Evolutionary conservation across 495 filamentous ascomycete species (phyloP).

Genomic region (Hypomontagnella submonticulosa): DNA sequence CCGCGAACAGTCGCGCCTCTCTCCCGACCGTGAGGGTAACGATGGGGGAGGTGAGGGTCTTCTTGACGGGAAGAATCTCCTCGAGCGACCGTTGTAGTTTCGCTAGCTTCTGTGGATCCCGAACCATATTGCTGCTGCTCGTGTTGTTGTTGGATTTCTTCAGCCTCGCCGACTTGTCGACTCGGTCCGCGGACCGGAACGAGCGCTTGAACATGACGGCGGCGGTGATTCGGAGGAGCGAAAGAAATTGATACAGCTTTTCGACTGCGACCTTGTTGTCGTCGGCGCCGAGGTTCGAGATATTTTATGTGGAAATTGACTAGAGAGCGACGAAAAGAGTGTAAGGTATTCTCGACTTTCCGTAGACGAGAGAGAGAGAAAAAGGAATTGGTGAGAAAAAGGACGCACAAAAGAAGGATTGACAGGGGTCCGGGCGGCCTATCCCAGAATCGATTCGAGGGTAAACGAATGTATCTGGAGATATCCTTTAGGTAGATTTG

Average conservation of each 20-base stretch:
- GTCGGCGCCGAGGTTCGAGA: constrained; percentile 37
- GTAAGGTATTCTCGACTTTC: constrained; percentile 31
- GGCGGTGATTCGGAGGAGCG: constrained; percentile 40
- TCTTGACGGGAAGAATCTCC: constrained; percentile 57
- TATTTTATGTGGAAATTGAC: constrained; percentile 43
- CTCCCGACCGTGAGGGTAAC: constrained; percentile 82
- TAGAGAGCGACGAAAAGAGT: constrained; percentile 63
- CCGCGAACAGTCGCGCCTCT: constrained; percentile 88
- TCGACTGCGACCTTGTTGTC: constrained; percentile 18
- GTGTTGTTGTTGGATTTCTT: constrained; percentile 64
- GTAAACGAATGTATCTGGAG: constrained; percentile 52
- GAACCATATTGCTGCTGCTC: constrained; percentile 58
- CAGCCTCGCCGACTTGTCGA: constrained; percentile 80
- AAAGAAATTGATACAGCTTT: constrained; percentile 50
- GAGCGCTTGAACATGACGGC: constrained; percentile 85
- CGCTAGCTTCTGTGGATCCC: constrained; percentile 75
- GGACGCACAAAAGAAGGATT: constrained; percentile 62
- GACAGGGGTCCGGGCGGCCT: constrained; percentile 62
- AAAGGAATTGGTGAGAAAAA: constrained; percentile 36
- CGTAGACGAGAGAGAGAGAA: constrained; percentile 44
- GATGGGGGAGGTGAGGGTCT: constrained; percentile 72
- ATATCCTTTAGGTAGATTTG: constrained; percentile 60
- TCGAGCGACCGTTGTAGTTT: constrained; percentile 71
- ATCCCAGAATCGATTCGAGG: constrained; percentile 51
- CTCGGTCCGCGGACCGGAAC: constrained; percentile 78